phyloP scores from a whole-genome alignment of 805 yeast genomes.

The Candida ovalis region DNA sequence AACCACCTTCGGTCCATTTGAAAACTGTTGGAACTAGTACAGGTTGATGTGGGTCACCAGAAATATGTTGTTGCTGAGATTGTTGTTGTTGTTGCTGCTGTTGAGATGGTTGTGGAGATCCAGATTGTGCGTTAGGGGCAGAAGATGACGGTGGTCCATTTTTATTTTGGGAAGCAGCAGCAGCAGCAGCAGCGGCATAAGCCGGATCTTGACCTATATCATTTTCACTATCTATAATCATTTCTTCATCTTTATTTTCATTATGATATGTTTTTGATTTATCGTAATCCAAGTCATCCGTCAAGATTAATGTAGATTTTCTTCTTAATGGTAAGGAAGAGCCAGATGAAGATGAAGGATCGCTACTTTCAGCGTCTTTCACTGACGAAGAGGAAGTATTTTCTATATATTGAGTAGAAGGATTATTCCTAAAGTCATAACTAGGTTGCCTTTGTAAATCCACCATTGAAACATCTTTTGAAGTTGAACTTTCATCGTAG shows the following conservation, averaged over 20 bases:
- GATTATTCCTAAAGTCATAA: conserved; percentile 4
- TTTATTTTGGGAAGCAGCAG: conserved; percentile 6
- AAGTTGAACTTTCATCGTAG: conserved; percentile 8
- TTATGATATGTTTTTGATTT: conserved; percentile 39
- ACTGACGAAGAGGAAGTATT: conserved; percentile 3
- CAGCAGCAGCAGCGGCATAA: conserved; percentile 4
- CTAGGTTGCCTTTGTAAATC: conserved; percentile 24
- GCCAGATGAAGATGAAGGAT: not conserved
- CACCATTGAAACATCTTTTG: conserved; percentile 35
- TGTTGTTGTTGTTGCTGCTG: conserved; percentile 10
- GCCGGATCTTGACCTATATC: conserved; percentile 23
- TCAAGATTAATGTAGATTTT: conserved; percentile 67
- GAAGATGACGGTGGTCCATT: conserved; percentile 12
- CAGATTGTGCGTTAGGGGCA: conserved; percentile 8
- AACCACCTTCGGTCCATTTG: conserved; percentile 96
- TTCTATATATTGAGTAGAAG: conserved; percentile 13
- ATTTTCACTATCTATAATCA: conserved; percentile 25
- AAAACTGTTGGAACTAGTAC: conserved; percentile 55
- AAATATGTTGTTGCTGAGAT: conserved; percentile 1
- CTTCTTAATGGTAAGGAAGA: conserved; percentile 39
- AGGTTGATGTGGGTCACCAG: conserved; percentile 20
- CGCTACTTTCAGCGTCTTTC: not conserved
- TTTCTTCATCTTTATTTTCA: conserved; percentile 29
- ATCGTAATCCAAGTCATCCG: conserved; percentile 62
- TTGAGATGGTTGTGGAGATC: conserved; percentile 6